A percentile compares a stretch with the other conserved stretches of the same genome.
Evolutionary conservation across 345 rosid species (phyloP).

Genomic region (Eucalyptus curtisii): DNA sequence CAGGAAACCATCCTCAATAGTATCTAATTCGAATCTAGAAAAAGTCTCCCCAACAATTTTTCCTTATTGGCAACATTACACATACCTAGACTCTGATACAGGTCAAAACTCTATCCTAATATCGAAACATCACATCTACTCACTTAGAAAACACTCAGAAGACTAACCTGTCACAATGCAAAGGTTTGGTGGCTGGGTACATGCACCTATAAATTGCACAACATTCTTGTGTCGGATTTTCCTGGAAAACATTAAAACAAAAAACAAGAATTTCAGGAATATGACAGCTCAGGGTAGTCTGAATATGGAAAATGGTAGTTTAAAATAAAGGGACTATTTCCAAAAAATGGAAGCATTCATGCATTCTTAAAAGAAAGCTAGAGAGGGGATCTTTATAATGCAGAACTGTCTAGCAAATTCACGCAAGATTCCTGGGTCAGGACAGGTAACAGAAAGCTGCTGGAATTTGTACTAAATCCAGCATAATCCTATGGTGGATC

Average conservation of each 20-base stretch:
- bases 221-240: conserved; percentile 91
- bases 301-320: not conserved
- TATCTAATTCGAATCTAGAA: not conserved
- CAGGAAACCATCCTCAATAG: not conserved
- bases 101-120: not conserved
- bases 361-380: not conserved
- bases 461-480: not conserved
- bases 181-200: conserved; percentile 70
- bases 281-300: not conserved
- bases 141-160: not conserved
- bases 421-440: not conserved
- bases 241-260: conserved; percentile 26
- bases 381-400: not conserved
- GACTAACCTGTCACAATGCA: conserved; percentile 89
- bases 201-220: conserved; percentile 92
- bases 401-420: not conserved
- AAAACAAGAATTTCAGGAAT: not conserved
- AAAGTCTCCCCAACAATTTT: not conserved
- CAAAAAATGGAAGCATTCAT: not conserved
- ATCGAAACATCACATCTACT: not conserved
- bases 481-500: not conserved
- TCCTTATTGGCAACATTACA: not conserved
- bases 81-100: not conserved
- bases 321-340: not conserved
- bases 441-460: not conserved